Conservation (phyloP, 192 early-diverging fungal genomes). For the Powellomyces hirtus region DNA sequence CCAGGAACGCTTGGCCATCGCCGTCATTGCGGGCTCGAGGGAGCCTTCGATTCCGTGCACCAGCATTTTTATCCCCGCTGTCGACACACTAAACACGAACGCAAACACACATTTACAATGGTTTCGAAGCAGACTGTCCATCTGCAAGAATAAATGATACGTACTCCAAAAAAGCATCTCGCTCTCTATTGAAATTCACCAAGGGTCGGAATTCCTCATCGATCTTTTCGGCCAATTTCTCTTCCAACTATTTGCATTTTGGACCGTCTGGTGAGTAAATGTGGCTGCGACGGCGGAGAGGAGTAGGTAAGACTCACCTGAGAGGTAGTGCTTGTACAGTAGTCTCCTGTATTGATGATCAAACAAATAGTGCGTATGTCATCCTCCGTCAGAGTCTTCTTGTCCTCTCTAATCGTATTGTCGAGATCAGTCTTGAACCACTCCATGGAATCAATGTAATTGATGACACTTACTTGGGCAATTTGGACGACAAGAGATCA, state of each 20-base stretch:
- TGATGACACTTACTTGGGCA: slow-evolving; percentile 59
- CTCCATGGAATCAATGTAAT: too few relatives aligned
- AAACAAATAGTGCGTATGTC: slow-evolving; percentile 70
- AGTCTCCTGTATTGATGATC: slow-evolving; percentile 94
- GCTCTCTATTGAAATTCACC: slow-evolving; percentile 73
- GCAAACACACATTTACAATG: background rate
- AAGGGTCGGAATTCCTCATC: slow-evolving; percentile 62
- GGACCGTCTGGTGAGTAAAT: slow-evolving; percentile 1
- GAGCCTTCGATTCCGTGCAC: slow-evolving; percentile 64
- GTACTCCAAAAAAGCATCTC: slow-evolving; percentile 77
- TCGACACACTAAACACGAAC: slow-evolving; percentile 37
- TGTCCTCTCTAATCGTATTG: slow-evolving; percentile 54
- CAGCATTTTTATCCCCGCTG: slow-evolving; percentile 66
- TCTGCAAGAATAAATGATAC: too few relatives aligned
- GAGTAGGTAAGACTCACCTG: slow-evolving; percentile 49
- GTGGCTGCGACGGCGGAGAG: background rate
- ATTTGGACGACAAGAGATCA: slow-evolving; percentile 66
- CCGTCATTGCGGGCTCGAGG: slow-evolving; percentile 66
- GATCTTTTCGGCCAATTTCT: slow-evolving; percentile 83
- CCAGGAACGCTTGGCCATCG: slow-evolving; percentile 81
- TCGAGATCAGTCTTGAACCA: slow-evolving; percentile 5
- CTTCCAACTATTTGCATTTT: slow-evolving; percentile 66
- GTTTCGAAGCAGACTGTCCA: slow-evolving; percentile 5
- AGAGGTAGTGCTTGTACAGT: slow-evolving; percentile 78
- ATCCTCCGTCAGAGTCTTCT: slow-evolving; percentile 58